Conservation (phyloP, 1,139 yeast species). For the Geotrichum bryndzae region DNA sequence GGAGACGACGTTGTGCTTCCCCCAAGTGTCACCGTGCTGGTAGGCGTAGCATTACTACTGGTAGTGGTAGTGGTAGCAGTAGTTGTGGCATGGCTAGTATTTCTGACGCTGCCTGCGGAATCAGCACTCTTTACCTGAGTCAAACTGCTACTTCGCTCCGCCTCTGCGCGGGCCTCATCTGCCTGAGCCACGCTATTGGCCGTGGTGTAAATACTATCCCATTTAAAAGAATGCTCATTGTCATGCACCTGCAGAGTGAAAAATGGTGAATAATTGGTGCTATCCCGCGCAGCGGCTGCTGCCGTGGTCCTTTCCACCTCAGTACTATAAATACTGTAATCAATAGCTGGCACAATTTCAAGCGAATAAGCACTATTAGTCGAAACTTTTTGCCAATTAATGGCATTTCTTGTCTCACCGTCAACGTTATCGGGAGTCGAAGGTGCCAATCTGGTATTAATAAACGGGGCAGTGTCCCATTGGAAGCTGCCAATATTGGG, state of each 20-base stretch:
- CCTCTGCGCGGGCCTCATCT: neutral
- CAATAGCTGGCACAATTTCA: constrained; percentile 24
- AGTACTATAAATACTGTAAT: neutral
- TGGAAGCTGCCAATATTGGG: constrained; percentile 30
- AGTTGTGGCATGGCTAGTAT: constrained; percentile 18
- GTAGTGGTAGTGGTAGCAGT: constrained; percentile 21
- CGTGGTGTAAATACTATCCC: constrained; percentile 17
- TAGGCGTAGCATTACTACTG: constrained; percentile 17
- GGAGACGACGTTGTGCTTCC: too few species aligned
- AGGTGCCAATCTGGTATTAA: neutral
- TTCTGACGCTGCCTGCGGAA: constrained; percentile 25
- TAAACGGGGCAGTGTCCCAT: constrained; percentile 29
- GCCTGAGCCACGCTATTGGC: constrained; percentile 6
- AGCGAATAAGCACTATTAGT: constrained; percentile 34
- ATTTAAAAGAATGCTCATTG: constrained; percentile 23
- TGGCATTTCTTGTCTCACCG: neutral
- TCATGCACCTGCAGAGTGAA: constrained; percentile 30
- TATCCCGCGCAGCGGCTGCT: constrained; percentile 22
- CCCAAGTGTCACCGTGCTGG: constrained; percentile 6
- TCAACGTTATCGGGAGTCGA: neutral
- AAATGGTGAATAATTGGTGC: constrained; percentile 31
- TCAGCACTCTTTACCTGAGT: constrained; percentile 29
- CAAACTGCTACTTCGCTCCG: neutral
- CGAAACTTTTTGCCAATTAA: neutral
- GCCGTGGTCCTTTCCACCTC: constrained; percentile 1